A percentile compares a stretch with the other conserved stretches of the same genome.
Evolutionary conservation across 768 basidiomycete genomes (phyloP).

Genomic region (Psilocybe cyanescens): DNA sequence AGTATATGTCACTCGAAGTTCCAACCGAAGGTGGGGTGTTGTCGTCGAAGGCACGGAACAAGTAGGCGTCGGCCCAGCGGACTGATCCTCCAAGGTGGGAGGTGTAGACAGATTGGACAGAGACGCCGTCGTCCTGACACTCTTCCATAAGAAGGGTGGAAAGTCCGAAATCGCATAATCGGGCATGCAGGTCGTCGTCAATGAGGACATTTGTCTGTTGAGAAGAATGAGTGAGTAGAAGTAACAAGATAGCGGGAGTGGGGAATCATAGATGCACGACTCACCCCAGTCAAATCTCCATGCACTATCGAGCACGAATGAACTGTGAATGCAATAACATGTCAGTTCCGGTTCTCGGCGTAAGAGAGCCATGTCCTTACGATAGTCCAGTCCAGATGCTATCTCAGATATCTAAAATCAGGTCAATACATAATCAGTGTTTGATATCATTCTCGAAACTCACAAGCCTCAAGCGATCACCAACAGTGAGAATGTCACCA

Average conservation of each 20-base stretch:
- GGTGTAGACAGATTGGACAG: conserved; percentile 26
- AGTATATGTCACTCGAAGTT: conserved; percentile 47
- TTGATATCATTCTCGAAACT: conserved; percentile 6
- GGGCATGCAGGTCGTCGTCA: conserved; percentile 41
- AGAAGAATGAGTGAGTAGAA: conserved; percentile 9
- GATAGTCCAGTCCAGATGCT: conserved; percentile 40
- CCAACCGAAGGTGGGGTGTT: conserved; percentile 27
- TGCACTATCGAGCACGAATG: conserved; percentile 43
- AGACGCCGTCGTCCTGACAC: conserved; percentile 29
- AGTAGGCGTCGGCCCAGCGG: conserved; percentile 49
- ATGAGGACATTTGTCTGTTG: conserved; percentile 51
- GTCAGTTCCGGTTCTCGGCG: neutral
- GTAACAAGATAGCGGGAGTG: neutral
- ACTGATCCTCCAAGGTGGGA: conserved; percentile 47
- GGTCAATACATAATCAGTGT: neutral
- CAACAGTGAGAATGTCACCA: conserved; percentile 37
- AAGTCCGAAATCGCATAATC: conserved; percentile 50
- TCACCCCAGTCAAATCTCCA: conserved; percentile 46
- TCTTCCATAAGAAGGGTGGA: conserved; percentile 40
- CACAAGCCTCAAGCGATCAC: conserved; percentile 39
- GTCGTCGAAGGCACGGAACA: conserved; percentile 39
- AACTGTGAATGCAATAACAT: conserved; percentile 24
- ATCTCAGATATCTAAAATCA: conserved; percentile 38
- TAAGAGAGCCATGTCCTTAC: conserved; percentile 21
- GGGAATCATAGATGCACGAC: conserved; percentile 9